These are phyloP conservation scores for Fusarium albosuccineum DNA, from an alignment of 2,329 filamentous ascomycete genomes.

Conservation along the genomic window DNA sequence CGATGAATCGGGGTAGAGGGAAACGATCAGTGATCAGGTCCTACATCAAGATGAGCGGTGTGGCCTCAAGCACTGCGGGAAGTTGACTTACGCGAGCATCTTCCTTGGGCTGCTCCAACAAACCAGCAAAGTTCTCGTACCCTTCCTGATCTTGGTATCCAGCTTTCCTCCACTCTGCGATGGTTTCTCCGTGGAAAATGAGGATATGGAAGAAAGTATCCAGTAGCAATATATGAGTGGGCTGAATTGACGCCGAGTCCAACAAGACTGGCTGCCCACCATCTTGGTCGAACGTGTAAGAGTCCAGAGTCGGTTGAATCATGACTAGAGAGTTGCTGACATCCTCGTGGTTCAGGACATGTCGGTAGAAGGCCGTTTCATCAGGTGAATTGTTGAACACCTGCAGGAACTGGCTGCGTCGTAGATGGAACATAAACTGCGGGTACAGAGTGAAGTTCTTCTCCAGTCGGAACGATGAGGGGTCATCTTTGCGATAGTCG, in stretches of 20 bases:
- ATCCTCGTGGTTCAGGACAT: conserved; percentile 97
- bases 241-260: conserved; percentile 96
- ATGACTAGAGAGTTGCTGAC: conserved; percentile 97
- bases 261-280: conserved; percentile 93
- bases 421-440: conserved; percentile 99
- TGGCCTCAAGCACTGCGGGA: neutral
- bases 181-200: conserved; percentile 98
- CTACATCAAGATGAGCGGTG: conserved; percentile 59
- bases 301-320: conserved; percentile 98
- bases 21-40: conserved; percentile 98
- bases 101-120: conserved; percentile 95
- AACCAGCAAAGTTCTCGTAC: conserved; percentile 92
- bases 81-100: conserved; percentile 82
- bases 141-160: conserved; percentile 98
- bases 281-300: conserved; percentile 96
- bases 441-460: conserved; percentile 99
- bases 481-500: conserved; percentile 98
- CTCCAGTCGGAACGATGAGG: conserved; percentile 94
- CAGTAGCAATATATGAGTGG: conserved; percentile 90
- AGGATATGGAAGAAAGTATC: conserved; percentile 99
- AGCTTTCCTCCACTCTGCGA: conserved; percentile 97
- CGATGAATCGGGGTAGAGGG: conserved; percentile 97
- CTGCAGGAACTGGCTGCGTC: conserved; percentile 96
- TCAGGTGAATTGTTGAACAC: conserved; percentile 99
- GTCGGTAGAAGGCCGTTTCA: conserved; percentile 98